A percentile compares a stretch with the other conserved stretches of the same genome.
These are phyloP conservation scores for Didymella lethalis DNA, from an alignment of 2,329 filamentous ascomycete species.

Conservation along the genomic window DNA sequence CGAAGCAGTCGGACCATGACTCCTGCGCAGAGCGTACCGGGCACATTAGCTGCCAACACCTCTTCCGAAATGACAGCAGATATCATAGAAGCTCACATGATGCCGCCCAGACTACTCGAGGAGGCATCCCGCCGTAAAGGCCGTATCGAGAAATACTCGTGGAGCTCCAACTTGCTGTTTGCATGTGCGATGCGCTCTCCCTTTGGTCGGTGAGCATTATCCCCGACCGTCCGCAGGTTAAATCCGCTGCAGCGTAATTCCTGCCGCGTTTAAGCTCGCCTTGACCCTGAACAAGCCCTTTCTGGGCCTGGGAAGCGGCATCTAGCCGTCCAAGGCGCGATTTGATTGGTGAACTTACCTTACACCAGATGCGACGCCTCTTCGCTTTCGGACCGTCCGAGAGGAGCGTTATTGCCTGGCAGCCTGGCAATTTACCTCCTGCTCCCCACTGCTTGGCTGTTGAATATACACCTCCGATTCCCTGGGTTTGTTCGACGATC, in stretches of 20 bases:
- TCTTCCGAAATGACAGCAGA: background rate
- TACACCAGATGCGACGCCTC: slow-evolving; percentile 1
- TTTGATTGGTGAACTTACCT: slow-evolving; percentile 5
- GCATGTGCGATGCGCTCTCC: background rate
- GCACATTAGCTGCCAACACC: background rate
- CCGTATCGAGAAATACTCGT: background rate
- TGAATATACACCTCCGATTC: background rate
- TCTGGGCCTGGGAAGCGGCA: background rate
- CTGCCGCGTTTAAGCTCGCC: slow-evolving; percentile 11
- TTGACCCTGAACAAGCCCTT: slow-evolving; percentile 4
- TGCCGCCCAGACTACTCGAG: background rate
- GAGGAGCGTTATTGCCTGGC: background rate
- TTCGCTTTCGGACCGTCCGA: slow-evolving; percentile 17
- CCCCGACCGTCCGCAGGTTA: slow-evolving; percentile 18
- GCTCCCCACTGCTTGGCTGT: slow-evolving; percentile 4
- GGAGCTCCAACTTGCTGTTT: background rate
- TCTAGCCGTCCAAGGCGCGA: background rate
- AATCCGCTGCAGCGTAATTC: slow-evolving; percentile 8
- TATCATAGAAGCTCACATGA: background rate
- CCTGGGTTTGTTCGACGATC: background rate
- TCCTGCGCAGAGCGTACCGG: slow-evolving; percentile 5
- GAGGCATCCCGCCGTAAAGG: background rate
- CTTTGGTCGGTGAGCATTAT: background rate
- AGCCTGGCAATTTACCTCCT: background rate
- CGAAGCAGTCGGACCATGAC: background rate